Base-by-base conservation (phyloP, 1,284 basidiomycete genomes). In the Rhizopogon parksii region DNA sequence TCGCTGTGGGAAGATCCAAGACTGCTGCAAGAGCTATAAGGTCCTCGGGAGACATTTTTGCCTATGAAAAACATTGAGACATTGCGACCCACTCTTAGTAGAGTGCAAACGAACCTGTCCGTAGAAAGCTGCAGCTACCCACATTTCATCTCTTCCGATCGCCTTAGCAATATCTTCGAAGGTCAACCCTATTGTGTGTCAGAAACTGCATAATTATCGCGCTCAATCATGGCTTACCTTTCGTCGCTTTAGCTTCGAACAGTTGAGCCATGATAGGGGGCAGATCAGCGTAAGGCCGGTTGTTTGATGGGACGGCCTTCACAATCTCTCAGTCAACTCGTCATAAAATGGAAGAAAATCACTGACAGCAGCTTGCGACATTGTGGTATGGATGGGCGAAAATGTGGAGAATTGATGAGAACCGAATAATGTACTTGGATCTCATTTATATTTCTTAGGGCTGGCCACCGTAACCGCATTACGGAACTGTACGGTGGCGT, bases 91-190 rank as follows among this genome's bases (percentile, higher is more conserved):
- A 36, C 37, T 15, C 21, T 2, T 15, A 48, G 47, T 36, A 36
- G 37, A 36, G 17, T 35, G 46, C 40, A 42, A 45, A 59, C 72
- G 27, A 54, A 83, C 85, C 72, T 92, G 89, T 6, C 87, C 91
- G 59, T 91, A 93, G 69, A 94, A 91, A 37, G 87, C 77, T 0
- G 90, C 81, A 1, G 91, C 91, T n/a, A 91, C 78, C 88, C 88
- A 95, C 36, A 93, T 78, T 66, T 95, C 91, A 59, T 90, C 86
- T 60, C 79, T 82, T n/a, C 77, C 79, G 53, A 93, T 76, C 11
- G 73, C 72, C 53, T 83, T 73, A 4, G 79, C 87, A 56, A 93
- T 82, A 43, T 80, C 71, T 45, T 82, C 86, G 57, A 92, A 93
- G 11, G 83, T 84, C 54, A 88, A 60, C 15, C 82, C 86, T 84